Conservation (phyloP, 768 basidiomycete species). For the Mycena sanguinolenta region DNA sequence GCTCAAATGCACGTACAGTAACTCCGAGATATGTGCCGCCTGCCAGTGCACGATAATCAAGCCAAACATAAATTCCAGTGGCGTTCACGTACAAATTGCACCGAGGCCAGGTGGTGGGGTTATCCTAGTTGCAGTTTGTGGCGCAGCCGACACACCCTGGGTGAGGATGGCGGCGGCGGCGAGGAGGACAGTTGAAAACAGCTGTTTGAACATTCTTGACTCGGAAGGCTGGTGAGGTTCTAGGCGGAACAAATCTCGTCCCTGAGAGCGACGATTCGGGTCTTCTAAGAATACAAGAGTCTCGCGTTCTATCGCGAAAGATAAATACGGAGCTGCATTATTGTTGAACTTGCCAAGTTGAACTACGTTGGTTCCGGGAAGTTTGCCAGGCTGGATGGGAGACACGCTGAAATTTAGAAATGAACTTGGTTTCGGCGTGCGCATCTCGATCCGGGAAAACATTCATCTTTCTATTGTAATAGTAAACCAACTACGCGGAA, state of each 20-base stretch:
- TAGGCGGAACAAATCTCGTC: slow-evolving; percentile 3
- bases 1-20: slow-evolving; percentile 2
- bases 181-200: slow-evolving; percentile 15
- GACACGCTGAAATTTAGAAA: no score
- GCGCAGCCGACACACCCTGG: slow-evolving; percentile 5
- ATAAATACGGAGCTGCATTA: neutral
- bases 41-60: neutral
- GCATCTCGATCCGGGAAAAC: no score
- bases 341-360: no score
- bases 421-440: no score
- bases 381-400: no score
- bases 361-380: no score
- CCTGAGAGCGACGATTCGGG: slow-evolving; percentile 1
- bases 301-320: neutral
- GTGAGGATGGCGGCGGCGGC: slow-evolving; percentile 2
- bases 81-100: slow-evolving; percentile 1
- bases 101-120: slow-evolving; percentile 14
- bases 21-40: slow-evolving; percentile 23
- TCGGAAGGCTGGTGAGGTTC: neutral
- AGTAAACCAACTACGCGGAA: neutral
- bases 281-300: neutral
- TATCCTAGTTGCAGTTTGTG: no score
- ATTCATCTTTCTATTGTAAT: no score
- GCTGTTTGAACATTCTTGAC: slow-evolving; percentile 21
- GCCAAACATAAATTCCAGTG: neutral